Base-by-base conservation (phyloP, 2,329 filamentous ascomycete genomes). In the Verticillium tricorpus region DNA sequence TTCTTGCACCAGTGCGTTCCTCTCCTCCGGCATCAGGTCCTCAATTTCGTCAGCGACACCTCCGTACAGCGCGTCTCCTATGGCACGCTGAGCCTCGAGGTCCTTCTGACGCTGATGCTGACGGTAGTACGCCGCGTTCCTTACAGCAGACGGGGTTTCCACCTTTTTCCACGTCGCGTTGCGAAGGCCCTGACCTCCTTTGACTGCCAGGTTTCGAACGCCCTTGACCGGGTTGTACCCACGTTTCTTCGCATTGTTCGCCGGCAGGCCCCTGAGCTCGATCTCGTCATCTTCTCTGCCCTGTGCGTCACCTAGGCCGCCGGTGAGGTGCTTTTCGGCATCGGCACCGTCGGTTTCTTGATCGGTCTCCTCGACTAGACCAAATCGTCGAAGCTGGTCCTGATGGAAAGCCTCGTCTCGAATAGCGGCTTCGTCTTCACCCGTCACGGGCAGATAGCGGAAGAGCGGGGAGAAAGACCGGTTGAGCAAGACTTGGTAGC, bases 361-460 rank as follows among this genome's bases (percentile, higher is more conserved):
- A 2, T 84, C 80, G 3, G 82, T 80, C 12, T 84, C 82, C 0
- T 84, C 78, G 0, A 80, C 65, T 7, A 91, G 73, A 0, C 89
- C 88, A 61, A 93, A 84, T 9, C 89, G 88, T 25, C 81, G 81
- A 62, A 89, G 87, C 72, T 96, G 92, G 3, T 89, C 89, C 56
- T 89, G 83, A 68, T 92, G 89, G 71, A 98, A 99, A 45, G 90
- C 91, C 70, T 94, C 87, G 67, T 99, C 95, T 7, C 94, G 89
- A n/a, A 91, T 79, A 0, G 95, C 91, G 2, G 95, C 95, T 71
- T 97, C 94, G 66, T 98, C 95, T 73, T 99, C 95, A 61, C 98
- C 87, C 0, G 94, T 98, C 66, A 98, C 96, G 0, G 95, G 95
- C 3, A 99, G 80, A 70, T 97, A 97, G 45, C 90, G 86, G 72